These are phyloP conservation scores for Moniliella sp. DNA, from an alignment of 1,284 basidiomycete genomes.

Conservation along the genomic window DNA sequence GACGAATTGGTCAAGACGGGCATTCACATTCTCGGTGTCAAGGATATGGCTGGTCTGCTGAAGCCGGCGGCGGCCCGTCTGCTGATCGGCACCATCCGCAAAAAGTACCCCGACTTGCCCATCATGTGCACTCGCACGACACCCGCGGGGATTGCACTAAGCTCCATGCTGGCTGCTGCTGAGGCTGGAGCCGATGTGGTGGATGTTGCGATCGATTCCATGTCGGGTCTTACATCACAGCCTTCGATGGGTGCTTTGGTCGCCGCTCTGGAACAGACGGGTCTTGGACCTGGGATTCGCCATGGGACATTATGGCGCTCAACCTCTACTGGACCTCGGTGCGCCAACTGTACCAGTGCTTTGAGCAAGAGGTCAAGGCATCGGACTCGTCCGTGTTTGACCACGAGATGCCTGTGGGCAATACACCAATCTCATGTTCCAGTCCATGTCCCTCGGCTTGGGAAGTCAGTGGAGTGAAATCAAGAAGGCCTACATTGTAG, in stretches of 20 bases:
- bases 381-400: constrained; percentile 72
- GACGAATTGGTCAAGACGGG: constrained; percentile 81
- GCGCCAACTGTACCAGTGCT: constrained; percentile 78
- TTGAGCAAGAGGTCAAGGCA: constrained; percentile 92
- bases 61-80: constrained; percentile 80
- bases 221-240: constrained; percentile 94
- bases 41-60: constrained; percentile 96
- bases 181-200: constrained; percentile 91
- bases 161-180: constrained; percentile 85
- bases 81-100: constrained; percentile 80
- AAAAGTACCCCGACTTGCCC: constrained; percentile 85
- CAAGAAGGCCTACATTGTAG: constrained; percentile 79
- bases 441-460: constrained; percentile 85
- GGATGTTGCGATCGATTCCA: constrained; percentile 83
- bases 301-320: constrained; percentile 87
- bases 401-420: constrained; percentile 93
- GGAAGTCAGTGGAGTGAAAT: constrained; percentile 95
- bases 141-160: constrained; percentile 88
- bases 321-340: constrained; percentile 98
- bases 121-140: constrained; percentile 99
- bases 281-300: constrained; percentile 81
- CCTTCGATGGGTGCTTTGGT: constrained; percentile 94
- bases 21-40: constrained; percentile 90
- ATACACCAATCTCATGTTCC: constrained; percentile 51
- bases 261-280: constrained; percentile 80